Evolutionary conservation across 805 yeast species (phyloP).

Genomic region (Scheffersomyces amazonensis): DNA sequence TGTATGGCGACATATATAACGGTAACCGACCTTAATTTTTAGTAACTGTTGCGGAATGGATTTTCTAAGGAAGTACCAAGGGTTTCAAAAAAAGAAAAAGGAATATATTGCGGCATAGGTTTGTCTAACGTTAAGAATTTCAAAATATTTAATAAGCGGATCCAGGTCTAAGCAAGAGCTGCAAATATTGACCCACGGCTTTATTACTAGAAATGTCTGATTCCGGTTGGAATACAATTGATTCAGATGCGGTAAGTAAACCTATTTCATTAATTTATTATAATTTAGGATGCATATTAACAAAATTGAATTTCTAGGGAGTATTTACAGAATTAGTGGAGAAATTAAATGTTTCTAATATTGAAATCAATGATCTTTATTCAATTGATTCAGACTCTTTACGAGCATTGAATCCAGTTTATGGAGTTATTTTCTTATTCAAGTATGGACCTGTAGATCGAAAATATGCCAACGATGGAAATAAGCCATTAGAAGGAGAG

Average conservation of each 20-base stretch:
- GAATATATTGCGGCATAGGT: too few species aligned
- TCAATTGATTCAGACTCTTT: constrained; percentile 47
- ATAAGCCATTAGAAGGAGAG: constrained; percentile 42
- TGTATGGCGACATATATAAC: too few species aligned
- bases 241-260: constrained; percentile 54
- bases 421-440: constrained; percentile 63
- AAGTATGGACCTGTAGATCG: constrained; percentile 49
- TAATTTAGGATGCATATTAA: too few species aligned
- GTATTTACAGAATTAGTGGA: constrained; percentile 64
- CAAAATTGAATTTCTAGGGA: constrained; percentile 30
- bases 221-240: constrained; percentile 59
- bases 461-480: constrained; percentile 20
- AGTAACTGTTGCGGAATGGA: not conserved
- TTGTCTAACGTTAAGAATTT: too few species aligned
- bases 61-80: too few species aligned
- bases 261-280: not conserved
- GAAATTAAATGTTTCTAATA: constrained; percentile 47
- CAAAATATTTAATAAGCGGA: too few species aligned
- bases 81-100: too few species aligned
- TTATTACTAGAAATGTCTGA: constrained; percentile 4
- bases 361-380: constrained; percentile 58
- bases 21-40: not conserved
- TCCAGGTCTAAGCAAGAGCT: not conserved
- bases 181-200: not conserved
- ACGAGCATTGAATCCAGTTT: constrained; percentile 36